Evolutionary conservation across 306 rosid species (phyloP).

Genomic region (Malus fusca): DNA sequence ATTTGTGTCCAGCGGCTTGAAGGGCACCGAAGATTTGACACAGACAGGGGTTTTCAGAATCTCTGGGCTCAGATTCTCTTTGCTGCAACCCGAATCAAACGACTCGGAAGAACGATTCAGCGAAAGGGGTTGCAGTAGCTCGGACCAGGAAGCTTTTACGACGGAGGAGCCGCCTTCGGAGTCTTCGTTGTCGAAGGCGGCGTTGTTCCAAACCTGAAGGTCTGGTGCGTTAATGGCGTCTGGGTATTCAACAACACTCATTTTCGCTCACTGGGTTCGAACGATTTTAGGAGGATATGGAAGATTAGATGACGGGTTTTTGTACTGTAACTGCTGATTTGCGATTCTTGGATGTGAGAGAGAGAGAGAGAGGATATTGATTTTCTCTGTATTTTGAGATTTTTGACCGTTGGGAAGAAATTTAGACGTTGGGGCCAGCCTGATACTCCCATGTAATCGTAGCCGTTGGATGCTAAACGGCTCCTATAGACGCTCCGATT

Average conservation of each 20-base stretch:
- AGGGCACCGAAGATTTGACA: conserved; percentile 24
- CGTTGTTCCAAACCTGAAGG: conserved; percentile 62
- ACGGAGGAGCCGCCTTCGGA: conserved; percentile 18
- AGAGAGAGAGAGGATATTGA: background rate
- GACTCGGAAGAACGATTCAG: conserved; percentile 24
- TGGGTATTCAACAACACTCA: conserved; percentile 40
- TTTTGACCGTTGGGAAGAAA: conserved; percentile 52
- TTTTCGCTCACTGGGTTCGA: conserved; percentile 6
- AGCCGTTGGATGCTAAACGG: conserved; percentile 49
- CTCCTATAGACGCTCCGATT: conserved; percentile 56
- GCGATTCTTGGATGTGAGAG: background rate
- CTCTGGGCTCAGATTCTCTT: conserved; percentile 50
- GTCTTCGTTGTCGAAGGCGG: conserved; percentile 49
- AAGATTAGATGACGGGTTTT: background rate
- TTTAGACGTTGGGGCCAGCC: conserved; percentile 27
- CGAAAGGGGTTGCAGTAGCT: conserved; percentile 4
- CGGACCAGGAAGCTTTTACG: conserved; percentile 35
- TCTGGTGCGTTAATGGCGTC: conserved; percentile 41
- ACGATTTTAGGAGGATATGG: background rate
- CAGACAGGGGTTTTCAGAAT: conserved; percentile 27
- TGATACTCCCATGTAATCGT: conserved; percentile 4
- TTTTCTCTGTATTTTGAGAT: conserved; percentile 25
- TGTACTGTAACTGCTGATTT: background rate
- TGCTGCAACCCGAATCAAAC: conserved; percentile 39
- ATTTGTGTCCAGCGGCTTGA: conserved; percentile 27